These are phyloP conservation scores for Plectosphaerella plurivora DNA, from an alignment of 2,329 filamentous ascomycete species.

Conservation along the genomic window DNA sequence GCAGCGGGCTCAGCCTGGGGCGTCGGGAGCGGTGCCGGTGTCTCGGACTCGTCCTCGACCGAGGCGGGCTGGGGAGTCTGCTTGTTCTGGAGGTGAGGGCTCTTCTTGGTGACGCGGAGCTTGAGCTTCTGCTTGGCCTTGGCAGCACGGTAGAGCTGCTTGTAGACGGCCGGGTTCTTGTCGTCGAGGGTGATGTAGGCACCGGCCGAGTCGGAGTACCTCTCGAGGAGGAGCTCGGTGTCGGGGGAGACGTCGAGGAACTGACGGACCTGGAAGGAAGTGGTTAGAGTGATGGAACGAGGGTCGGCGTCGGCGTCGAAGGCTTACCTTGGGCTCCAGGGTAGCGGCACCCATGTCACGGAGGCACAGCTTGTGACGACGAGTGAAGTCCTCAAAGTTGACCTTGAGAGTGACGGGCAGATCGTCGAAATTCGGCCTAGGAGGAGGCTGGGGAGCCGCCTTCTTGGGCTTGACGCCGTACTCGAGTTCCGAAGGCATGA, in stretches of 20 bases:
- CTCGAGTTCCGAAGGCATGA: slow-evolving; percentile 21
- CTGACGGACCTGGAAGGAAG: slow-evolving; percentile 56
- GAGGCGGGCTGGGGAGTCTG: slow-evolving; percentile 36
- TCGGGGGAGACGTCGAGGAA: slow-evolving; percentile 61
- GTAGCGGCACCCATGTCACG: slow-evolving; percentile 71
- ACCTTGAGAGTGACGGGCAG: slow-evolving; percentile 73
- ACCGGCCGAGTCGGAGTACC: slow-evolving; percentile 89
- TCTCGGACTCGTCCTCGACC: slow-evolving; percentile 45
- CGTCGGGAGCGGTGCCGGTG: slow-evolving; percentile 9
- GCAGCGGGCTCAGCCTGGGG: slow-evolving; percentile 12
- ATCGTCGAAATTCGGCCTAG: not conserved
- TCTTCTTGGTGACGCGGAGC: slow-evolving; percentile 60
- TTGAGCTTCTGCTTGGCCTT: slow-evolving; percentile 98
- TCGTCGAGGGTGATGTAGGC: slow-evolving; percentile 76
- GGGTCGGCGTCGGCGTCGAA: not conserved
- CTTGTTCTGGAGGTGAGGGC: slow-evolving; percentile 20
- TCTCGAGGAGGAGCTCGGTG: slow-evolving; percentile 69
- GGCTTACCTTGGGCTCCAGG: slow-evolving; percentile 77
- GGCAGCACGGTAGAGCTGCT: slow-evolving; percentile 92
- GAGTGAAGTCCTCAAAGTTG: slow-evolving; percentile 67
- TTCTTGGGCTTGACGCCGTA: slow-evolving; percentile 21
- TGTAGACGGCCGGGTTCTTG: slow-evolving; percentile 79
- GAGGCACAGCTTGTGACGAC: slow-evolving; percentile 85
- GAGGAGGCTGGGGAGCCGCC: not conserved
- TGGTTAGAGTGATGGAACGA: not conserved